Evolutionary conservation across 306 rosid species (phyloP), one percentile per base, ranked within the genome.

Genomic region (Trifolium fragiferum): DNA sequence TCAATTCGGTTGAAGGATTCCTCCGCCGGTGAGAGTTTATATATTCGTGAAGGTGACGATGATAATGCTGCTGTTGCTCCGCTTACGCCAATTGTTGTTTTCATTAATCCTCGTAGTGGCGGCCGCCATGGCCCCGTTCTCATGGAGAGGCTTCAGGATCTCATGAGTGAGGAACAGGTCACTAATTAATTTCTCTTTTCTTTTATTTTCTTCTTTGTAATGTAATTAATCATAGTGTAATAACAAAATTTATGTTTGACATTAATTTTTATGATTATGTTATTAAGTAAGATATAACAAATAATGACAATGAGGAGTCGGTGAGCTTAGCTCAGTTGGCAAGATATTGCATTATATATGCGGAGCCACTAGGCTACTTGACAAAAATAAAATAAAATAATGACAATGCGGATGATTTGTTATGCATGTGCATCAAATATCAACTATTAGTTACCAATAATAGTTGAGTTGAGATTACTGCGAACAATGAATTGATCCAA

Each of bases 161-260:
- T 92, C 60, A 89, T 95, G 81, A 82, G 97, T 16, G 97, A 87
- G 75, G 98, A 92, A 74, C 99, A 95, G 97, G 99, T 93, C 11
- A 12, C 10, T 0, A 13, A 0, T 62, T 62, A 4, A 4, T 46
- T 16, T 40, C 11, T 13, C 16, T 57, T 41, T n/a, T 7, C 15
- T 70, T 75, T 5, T 66, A 11, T 57, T 44, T 18, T 3, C 8
- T 70, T 75, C 3, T 66, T 20, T 14, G 4, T 60, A 11, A 63
- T 60, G 0, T 2, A 35, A n/a, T 63, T 9, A 14, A 63, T 5
- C 9, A 44, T 44, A 23, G 10, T 40, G 9, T n/a, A 4, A 49
- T 49, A 19, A 51, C 30, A 7, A 30, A 14, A 4, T 8, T 38
- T 4, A 10, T 8, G 3, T 27, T 59, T 60, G 20, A n/a, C 12